phyloP scores from a whole-genome alignment of 2,329 filamentous ascomycete genomes.

The Colletotrichum noveboracense region DNA sequence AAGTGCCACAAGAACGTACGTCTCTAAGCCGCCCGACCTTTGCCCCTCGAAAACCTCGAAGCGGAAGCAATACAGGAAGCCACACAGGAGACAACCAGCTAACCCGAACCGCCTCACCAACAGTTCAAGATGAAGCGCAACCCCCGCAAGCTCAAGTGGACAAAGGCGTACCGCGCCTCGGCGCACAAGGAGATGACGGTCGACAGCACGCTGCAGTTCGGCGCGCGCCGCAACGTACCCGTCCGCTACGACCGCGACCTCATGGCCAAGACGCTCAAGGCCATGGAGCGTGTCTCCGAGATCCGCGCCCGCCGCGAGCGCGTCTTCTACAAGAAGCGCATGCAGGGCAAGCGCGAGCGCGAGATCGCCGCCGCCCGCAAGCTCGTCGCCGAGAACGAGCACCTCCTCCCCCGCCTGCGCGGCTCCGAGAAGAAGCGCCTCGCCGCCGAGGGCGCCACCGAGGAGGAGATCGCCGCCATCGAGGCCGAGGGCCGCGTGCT shows the following conservation, averaged over 20 bases:
- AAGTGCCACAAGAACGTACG: constrained; percentile 65
- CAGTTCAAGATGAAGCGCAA: constrained; percentile 97
- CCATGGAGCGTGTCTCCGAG: constrained; percentile 90
- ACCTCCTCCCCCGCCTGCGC: constrained; percentile 80
- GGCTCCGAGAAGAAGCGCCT: constrained; percentile 66
- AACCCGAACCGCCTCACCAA: background rate
- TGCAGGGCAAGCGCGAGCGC: constrained; percentile 87
- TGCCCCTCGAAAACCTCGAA: too few relatives aligned
- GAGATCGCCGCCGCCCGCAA: constrained; percentile 82
- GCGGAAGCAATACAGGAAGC: too few relatives aligned
- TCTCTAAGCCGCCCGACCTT: background rate
- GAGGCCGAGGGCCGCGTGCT: constrained; percentile 39
- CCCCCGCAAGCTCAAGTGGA: constrained; percentile 96
- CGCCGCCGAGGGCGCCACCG: constrained; percentile 52
- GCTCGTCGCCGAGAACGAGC: constrained; percentile 89
- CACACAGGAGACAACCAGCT: background rate
- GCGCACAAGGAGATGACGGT: constrained; percentile 77
- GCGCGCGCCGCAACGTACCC: constrained; percentile 90
- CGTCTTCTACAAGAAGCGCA: constrained; percentile 91
- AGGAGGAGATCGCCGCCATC: constrained; percentile 54
- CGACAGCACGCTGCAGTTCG: constrained; percentile 92
- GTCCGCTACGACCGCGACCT: constrained; percentile 96
- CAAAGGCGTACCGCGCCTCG: constrained; percentile 88
- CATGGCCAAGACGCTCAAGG: constrained; percentile 83
- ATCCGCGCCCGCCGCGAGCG: constrained; percentile 84